Percentiles rank a stretch among this genome's conserved stretches.
phyloP scores from a whole-genome alignment of 31 red algal genomes.

The Odonthalia washingtoniensis region DNA sequence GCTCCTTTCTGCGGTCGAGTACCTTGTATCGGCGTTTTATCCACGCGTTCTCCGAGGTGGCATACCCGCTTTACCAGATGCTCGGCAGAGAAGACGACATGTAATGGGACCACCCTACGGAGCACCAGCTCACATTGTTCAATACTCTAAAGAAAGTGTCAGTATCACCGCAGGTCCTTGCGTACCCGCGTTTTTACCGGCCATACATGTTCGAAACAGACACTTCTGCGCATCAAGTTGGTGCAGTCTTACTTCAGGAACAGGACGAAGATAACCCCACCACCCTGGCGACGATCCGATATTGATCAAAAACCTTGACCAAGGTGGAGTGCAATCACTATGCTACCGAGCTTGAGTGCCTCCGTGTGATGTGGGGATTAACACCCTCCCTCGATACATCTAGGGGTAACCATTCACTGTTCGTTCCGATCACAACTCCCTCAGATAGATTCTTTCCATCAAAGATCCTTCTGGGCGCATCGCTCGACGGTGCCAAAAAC shows the following conservation, averaged over 20 bases:
- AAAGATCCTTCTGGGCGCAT: too few species aligned
- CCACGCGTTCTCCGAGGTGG: background rate
- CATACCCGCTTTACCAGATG: background rate
- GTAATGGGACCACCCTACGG: background rate
- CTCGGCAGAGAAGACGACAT: too few species aligned
- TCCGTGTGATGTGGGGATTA: too few species aligned
- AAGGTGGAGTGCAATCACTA: too few species aligned
- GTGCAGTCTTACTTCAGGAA: background rate
- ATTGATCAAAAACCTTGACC: background rate
- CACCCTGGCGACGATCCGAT: background rate
- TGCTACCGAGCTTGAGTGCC: too few species aligned
- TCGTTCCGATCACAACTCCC: too few species aligned
- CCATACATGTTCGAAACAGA: background rate
- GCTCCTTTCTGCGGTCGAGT: conserved; percentile 26
- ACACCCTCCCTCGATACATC: too few species aligned
- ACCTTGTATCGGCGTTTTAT: conserved; percentile 53
- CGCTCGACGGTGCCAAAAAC: too few species aligned
- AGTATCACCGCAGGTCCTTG: background rate
- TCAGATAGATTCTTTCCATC: too few species aligned
- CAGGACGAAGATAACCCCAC: background rate
- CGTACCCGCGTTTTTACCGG: background rate
- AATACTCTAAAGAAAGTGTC: background rate
- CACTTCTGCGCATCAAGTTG: background rate
- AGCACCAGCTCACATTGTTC: background rate
- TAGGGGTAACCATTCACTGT: too few species aligned